Conservation (phyloP, 371 early-diverging fungal species). For the Mucor ambiguus region DNA sequence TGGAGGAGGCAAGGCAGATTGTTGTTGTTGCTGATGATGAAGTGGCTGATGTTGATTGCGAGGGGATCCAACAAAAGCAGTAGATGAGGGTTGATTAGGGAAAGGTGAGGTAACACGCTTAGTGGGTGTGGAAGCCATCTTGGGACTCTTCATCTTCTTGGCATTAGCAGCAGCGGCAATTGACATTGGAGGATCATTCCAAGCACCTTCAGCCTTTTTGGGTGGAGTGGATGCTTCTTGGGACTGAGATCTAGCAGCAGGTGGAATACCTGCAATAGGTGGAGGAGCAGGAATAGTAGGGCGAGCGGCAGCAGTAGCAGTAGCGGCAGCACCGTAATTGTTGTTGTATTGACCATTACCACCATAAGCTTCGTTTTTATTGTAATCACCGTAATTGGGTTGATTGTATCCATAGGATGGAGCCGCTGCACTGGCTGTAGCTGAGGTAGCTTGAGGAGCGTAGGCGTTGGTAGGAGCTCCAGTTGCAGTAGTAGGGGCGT, state of each 20-base stretch:
- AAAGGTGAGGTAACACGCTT: slow-evolving; percentile 52
- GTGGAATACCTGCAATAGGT: slow-evolving; percentile 27
- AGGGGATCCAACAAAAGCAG: slow-evolving; percentile 33
- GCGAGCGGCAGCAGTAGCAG: background rate
- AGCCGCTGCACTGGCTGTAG: background rate
- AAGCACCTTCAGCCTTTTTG: slow-evolving; percentile 42
- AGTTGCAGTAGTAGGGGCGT: slow-evolving; percentile 23
- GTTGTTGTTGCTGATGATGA: slow-evolving; percentile 12
- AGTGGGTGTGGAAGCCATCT: slow-evolving; percentile 22
- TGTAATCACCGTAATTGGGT: slow-evolving; percentile 5
- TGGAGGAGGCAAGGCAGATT: slow-evolving; percentile 24
- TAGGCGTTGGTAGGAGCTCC: slow-evolving; percentile 16
- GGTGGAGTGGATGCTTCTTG: slow-evolving; percentile 38
- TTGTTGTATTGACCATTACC: slow-evolving; percentile 13
- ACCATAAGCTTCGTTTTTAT: slow-evolving; percentile 8
- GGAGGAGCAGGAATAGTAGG: slow-evolving; percentile 38
- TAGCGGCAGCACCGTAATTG: background rate
- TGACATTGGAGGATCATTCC: slow-evolving; percentile 64
- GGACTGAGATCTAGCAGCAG: slow-evolving; percentile 15
- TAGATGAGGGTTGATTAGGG: slow-evolving; percentile 44
- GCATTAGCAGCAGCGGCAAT: slow-evolving; percentile 17
- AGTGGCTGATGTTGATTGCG: slow-evolving; percentile 21
- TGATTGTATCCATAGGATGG: slow-evolving; percentile 18
- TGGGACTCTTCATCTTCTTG: slow-evolving; percentile 36
- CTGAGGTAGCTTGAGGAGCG: slow-evolving; percentile 18